Evolutionary conservation across 306 rosid genomes (phyloP), one percentile per base, ranked within the genome.

Genomic region (Fagus crenata): DNA sequence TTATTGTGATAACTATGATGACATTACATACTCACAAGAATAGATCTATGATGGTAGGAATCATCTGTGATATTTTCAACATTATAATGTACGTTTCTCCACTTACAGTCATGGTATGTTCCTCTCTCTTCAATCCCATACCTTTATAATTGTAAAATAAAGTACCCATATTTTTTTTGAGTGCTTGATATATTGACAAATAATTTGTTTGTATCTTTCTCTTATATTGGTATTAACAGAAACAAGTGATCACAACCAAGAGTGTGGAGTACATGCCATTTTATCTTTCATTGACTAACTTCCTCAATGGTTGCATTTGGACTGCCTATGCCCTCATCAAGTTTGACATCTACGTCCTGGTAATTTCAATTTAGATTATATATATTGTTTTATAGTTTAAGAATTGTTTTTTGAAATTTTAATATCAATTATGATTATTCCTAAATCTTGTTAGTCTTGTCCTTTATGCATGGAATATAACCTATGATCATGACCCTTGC

Each of bases 251-350:
- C 64, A 77, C 18, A 55, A 90, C 90, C 0, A 92, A 88, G 85
- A 94, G 97, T 6, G 96, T 90, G 49, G 77, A 86, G 17, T 94
- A 80, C 80, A 94, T 92, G 97, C 96, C 97, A 9, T 88, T 92
- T 56, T 78, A 75, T 78, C 97, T 94, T 7, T 92, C 97, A 3
- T 0, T 90, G 28, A 14, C 98, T 22, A 89, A 88, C 82, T 89
- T 90, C 63, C 83, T 84, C 7, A 92, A 92, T 81, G 98, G 96
- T 37, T 3, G 37, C 43, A 15, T 73, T n/a, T 94, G 98, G 97
- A 90, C 97, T 11, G 56, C 88, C 7, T 94, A 90, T 85, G 92
- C 97, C 61, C 89, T 93, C 53, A 82, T 93, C 82, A 78, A 83
- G 1, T 70, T 90, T 0, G 98, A 93, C 67, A 40, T 84, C 76